Base-by-base conservation (phyloP, 148 eudicot species). In the Heliamphora exappendiculata region DNA sequence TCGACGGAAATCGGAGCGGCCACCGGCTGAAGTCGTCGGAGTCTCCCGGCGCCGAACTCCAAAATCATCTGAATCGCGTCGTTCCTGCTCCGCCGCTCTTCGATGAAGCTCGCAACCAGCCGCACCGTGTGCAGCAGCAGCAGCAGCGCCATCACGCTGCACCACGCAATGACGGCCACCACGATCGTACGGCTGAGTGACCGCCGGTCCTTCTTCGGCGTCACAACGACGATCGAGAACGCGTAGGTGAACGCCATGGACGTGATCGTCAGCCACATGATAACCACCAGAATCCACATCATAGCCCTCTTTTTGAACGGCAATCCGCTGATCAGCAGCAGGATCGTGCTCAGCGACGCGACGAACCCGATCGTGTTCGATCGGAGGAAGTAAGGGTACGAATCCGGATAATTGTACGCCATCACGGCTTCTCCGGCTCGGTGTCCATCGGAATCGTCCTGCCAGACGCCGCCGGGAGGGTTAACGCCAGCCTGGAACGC, bases 391-490 rank as follows among this genome's bases (percentile, higher is more conserved):
- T 0, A 3, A 1, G 12, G 28, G 42, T 77, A 72, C 0, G 2
- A 10, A 5, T 4, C 4, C 20, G 28, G 69, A 10, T 78, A 13
- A 41, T 47, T 77, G 2, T 57, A 22, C 6, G 76, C 78, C 73
- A 73, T 50, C 34, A 81, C 36, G 1, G 84, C 42, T 1, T 29
- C 24, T 8, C 84, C 84, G 0, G 78, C 77, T 31, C n/a, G 11
- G 59, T 50, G 85, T 17, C 29, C 51, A 20, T 8, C 4, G 9
- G 39, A 16, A n/a, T 65, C 28, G 33, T 84, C 85, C 34, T 82
- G 84, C 88, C 85, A 85, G 4, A 80, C 83, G 17, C 88, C 82
- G 24, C 88, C 75, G 0, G 88, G 88, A 42, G 85, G 88, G 41
- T 54, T 82, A 11, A 77, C 78, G 3, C 80, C 84, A 3, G 75